A percentile compares a stretch with the other conserved stretches of the same genome.
These are phyloP conservation scores for Clonostachys chloroleuca DNA, from an alignment of 2,329 filamentous ascomycete genomes.

Conservation along the genomic window DNA sequence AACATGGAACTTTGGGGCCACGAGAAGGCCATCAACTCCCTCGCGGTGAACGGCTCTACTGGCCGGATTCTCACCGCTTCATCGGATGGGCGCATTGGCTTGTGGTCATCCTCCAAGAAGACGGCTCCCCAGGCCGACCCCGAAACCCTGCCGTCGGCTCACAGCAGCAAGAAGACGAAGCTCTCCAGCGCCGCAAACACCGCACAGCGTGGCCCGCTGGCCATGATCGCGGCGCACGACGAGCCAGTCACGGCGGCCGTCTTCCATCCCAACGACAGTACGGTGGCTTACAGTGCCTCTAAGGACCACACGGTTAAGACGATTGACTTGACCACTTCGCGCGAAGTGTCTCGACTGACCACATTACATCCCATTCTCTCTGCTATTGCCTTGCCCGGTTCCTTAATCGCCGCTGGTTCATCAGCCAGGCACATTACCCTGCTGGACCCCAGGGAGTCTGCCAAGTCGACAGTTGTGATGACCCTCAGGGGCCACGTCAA, in stretches of 20 bases:
- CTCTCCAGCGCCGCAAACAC: conserved; percentile 34
- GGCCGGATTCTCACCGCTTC: conserved; percentile 82
- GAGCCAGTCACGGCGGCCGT: conserved; percentile 72
- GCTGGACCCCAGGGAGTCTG: conserved; percentile 81
- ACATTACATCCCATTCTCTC: conserved; percentile 82
- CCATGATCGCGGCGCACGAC: conserved; percentile 68
- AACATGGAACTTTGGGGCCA: conserved; percentile 83
- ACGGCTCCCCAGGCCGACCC: conserved; percentile 71
- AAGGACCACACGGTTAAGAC: conserved; percentile 90
- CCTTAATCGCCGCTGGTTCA: conserved; percentile 67
- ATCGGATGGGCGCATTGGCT: conserved; percentile 75
- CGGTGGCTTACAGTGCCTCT: conserved; percentile 86
- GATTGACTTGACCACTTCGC: conserved; percentile 80
- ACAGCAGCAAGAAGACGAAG: conserved; percentile 74
- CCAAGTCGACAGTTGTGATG: conserved; percentile 75
- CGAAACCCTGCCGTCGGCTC: conserved; percentile 61
- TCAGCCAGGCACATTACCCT: conserved; percentile 84
- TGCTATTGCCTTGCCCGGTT: conserved; percentile 68
- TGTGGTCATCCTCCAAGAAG: conserved; percentile 81
- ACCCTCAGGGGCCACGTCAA: conserved; percentile 90
- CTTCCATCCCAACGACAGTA: conserved; percentile 81
- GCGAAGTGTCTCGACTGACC: conserved; percentile 75
- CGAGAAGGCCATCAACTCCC: conserved; percentile 65
- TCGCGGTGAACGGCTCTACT: conserved; percentile 70
- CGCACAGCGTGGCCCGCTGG: conserved; percentile 75